Conservation (phyloP, 768 basidiomycete genomes). For the Hemileccinum rubropunctum region DNA sequence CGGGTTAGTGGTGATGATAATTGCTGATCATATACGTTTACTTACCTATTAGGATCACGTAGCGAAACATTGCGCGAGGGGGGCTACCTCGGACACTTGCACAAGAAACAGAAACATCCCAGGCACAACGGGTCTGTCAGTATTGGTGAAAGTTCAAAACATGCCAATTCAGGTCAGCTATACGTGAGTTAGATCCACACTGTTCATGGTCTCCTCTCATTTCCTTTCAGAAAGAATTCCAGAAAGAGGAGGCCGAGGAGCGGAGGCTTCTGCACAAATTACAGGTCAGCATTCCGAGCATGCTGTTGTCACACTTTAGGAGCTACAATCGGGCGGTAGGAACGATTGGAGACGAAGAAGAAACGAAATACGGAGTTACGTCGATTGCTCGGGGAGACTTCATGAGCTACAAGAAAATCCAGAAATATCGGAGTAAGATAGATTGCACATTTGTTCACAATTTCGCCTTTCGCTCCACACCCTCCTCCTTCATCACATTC, state of each 20-base stretch:
- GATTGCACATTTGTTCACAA: conserved; percentile 8
- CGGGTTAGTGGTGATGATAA: not conserved
- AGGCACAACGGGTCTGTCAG: not conserved
- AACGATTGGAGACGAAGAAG: conserved; percentile 5
- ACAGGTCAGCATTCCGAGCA: conserved; percentile 1
- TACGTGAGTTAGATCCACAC: not conserved
- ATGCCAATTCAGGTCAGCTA: not conserved
- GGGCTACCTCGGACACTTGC: no score
- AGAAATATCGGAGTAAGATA: not conserved
- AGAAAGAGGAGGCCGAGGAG: conserved; percentile 14
- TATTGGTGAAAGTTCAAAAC: not conserved
- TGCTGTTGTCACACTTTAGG: not conserved
- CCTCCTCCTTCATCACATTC: conserved; percentile 17
- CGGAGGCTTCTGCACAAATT: conserved; percentile 9
- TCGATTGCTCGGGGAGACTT: conserved; percentile 9
- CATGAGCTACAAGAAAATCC: not conserved
- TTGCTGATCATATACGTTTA: not conserved
- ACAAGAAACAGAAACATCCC: not conserved
- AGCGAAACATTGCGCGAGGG: no score
- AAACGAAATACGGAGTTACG: conserved; percentile 10
- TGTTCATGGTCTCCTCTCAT: not conserved
- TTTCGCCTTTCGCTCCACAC: conserved; percentile 4
- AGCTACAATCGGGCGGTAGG: not conserved
- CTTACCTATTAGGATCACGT: not conserved
- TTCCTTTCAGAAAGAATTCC: conserved; percentile 6